Conservation (phyloP, 2,329 filamentous ascomycete genomes). For the Macroventuria anomochaeta region DNA sequence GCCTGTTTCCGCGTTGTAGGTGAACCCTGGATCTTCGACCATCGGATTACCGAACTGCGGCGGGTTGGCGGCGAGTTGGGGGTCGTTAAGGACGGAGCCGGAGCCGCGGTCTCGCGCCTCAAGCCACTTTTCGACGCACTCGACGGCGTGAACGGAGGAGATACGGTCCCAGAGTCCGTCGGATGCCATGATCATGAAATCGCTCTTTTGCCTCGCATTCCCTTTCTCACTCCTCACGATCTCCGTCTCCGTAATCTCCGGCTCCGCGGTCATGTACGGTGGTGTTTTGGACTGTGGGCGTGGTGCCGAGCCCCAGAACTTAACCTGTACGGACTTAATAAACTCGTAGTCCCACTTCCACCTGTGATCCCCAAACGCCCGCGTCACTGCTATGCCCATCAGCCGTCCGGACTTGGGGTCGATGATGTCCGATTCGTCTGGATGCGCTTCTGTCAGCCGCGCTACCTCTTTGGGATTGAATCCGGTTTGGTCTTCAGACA, state of each 20-base stretch:
- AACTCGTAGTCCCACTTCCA: conserved; percentile 70
- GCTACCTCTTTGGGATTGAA: conserved; percentile 65
- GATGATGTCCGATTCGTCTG: conserved; percentile 65
- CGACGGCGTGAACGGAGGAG: conserved; percentile 63
- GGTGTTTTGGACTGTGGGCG: conserved; percentile 60
- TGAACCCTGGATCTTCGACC: conserved; percentile 41
- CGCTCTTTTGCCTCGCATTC: conserved; percentile 38
- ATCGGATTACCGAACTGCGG: conserved; percentile 14
- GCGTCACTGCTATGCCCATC: conserved; percentile 66
- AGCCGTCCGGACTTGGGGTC: conserved; percentile 62
- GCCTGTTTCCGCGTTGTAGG: conserved; percentile 43
- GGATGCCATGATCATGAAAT: conserved; percentile 70
- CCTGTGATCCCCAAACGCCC: conserved; percentile 71
- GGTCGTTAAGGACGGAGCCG: conserved; percentile 27
- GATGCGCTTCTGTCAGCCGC: conserved; percentile 65
- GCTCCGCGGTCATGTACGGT: conserved; percentile 72
- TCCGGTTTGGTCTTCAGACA: conserved; percentile 72
- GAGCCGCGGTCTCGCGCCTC: conserved; percentile 43
- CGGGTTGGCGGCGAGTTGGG: conserved; percentile 14
- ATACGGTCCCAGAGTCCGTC: conserved; percentile 72
- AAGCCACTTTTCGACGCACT: conserved; percentile 64
- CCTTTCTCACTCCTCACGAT: conserved; percentile 52
- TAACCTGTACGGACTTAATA: conserved; percentile 53
- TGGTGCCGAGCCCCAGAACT: conserved; percentile 58
- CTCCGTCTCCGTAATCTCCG: conserved; percentile 65